Percentiles rank a stretch among this genome's conserved stretches.
Conservation (phyloP, 2,329 filamentous ascomycete species). For the Aspergillus japonicus region DNA sequence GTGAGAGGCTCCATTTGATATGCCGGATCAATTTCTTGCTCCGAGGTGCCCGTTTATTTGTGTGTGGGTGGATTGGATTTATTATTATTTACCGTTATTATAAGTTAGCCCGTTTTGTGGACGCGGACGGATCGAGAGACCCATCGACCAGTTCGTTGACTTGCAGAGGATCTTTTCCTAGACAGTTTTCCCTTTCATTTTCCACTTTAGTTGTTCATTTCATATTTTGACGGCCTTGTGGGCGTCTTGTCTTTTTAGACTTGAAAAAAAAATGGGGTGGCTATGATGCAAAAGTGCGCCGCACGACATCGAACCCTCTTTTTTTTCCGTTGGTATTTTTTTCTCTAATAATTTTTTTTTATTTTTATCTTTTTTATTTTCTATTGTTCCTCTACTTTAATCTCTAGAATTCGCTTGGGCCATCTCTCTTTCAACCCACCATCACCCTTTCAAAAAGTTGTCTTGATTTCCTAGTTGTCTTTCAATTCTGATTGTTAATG, state of each 20-base stretch:
- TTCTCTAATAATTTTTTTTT: background rate
- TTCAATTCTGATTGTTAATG: conserved; percentile 13
- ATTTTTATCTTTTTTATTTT: background rate
- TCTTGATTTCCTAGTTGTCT: background rate
- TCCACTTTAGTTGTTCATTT: conserved; percentile 4
- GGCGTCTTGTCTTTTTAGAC: conserved; percentile 3
- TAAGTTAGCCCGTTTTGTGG: conserved; percentile 2
- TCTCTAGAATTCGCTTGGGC: background rate
- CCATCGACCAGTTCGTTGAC: conserved; percentile 7
- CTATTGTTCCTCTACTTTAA: background rate
- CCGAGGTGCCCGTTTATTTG: conserved; percentile 1
- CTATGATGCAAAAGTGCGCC: conserved; percentile 4
- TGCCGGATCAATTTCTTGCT: conserved; percentile 7
- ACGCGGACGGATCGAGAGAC: conserved; percentile 4
- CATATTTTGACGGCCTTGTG: background rate
- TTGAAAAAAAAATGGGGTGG: conserved; percentile 5
- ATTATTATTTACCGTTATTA: conserved; percentile 4
- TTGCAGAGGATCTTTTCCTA: conserved; percentile 5
- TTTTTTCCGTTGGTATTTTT: background rate
- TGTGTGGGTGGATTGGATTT: conserved; percentile 4
- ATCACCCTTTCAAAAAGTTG: background rate
- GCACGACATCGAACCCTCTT: conserved; percentile 5
- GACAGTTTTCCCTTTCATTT: background rate
- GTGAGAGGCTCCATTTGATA: conserved; percentile 3
- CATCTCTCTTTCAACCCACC: background rate